A percentile compares a stretch with the other conserved stretches of the same genome.
phyloP scores from a whole-genome alignment of 495 filamentous ascomycete genomes.

The Penicillium verhagenii region DNA sequence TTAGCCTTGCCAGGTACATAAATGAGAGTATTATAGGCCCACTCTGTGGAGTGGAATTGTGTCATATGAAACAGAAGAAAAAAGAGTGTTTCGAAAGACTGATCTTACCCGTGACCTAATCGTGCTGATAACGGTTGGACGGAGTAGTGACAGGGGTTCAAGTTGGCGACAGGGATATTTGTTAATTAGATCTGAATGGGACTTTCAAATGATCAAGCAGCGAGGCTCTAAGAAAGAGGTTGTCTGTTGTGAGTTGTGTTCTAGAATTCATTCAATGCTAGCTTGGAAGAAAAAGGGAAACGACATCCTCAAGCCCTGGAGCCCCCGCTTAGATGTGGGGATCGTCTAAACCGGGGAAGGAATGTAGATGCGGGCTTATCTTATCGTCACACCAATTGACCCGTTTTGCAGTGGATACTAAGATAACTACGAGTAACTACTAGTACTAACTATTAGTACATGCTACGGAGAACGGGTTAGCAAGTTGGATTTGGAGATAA shows the following conservation, averaged over 20 bases:
- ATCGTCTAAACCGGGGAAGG: conserved; percentile 20
- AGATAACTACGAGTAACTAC: too few relatives aligned
- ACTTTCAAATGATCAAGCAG: background rate
- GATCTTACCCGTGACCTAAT: too few relatives aligned
- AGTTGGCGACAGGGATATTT: background rate
- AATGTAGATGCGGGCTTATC: conserved; percentile 19
- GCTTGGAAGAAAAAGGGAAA: background rate
- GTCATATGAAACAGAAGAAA: too few relatives aligned
- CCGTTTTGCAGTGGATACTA: background rate
- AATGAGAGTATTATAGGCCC: too few relatives aligned
- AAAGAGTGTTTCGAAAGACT: too few relatives aligned
- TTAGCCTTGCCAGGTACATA: background rate
- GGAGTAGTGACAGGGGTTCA: background rate
- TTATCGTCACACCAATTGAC: background rate
- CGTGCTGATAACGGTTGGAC: too few relatives aligned
- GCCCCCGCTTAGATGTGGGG: conserved; percentile 9
- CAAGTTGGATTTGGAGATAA: too few relatives aligned
- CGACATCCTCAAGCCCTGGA: background rate
- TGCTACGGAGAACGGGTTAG: too few relatives aligned
- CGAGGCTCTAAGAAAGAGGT: conserved; percentile 6
- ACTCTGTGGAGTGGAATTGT: too few relatives aligned
- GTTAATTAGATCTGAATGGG: too few relatives aligned
- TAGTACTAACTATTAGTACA: too few relatives aligned
- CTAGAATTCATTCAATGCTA: background rate
- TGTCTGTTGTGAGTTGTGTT: background rate